phyloP scores from a whole-genome alignment of 805 yeast genomes.

The Metschnikowia baotianmanensis region DNA sequence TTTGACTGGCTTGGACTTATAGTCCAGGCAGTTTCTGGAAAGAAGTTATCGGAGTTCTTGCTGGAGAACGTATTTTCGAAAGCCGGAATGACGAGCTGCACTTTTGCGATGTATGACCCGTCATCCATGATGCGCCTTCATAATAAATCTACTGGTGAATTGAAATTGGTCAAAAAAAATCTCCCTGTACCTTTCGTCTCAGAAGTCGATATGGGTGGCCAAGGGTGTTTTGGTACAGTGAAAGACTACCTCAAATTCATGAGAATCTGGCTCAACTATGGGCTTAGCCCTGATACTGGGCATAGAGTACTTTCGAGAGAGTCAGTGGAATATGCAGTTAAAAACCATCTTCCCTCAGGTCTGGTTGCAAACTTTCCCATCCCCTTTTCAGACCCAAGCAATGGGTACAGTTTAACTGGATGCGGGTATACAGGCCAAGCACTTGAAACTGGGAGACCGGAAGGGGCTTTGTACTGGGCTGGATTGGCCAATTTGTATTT shows the following conservation, averaged over 20 bases:
- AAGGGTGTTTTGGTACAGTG: constrained; percentile 38
- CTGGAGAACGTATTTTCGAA: constrained; percentile 32
- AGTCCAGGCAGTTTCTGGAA: constrained; percentile 33
- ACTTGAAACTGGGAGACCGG: constrained; percentile 35
- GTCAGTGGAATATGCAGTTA: constrained; percentile 31
- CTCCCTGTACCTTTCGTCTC: constrained; percentile 18
- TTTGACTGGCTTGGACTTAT: constrained; percentile 40
- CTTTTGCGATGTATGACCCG: constrained; percentile 12
- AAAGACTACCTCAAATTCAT: constrained; percentile 39
- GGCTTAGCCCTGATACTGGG: constrained; percentile 39
- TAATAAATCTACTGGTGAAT: constrained; percentile 1
- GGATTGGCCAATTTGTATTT: constrained; percentile 40
- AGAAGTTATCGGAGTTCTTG: constrained; percentile 31
- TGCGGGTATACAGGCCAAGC: constrained; percentile 27
- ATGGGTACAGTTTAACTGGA: constrained; percentile 35
- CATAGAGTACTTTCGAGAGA: constrained; percentile 25
- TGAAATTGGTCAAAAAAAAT: constrained; percentile 4
- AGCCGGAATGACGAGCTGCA: constrained; percentile 30
- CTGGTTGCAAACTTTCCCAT: constrained; percentile 18
- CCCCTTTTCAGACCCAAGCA: constrained; percentile 20
- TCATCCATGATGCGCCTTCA: constrained; percentile 10
- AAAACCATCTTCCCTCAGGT: constrained; percentile 31
- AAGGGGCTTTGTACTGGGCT: constrained; percentile 37
- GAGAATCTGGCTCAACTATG: constrained; percentile 40
- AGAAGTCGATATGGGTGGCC: constrained; percentile 43